Percentiles rank a stretch among this genome's conserved stretches.
phyloP scores from a whole-genome alignment of 345 rosid genomes.

The Kandelia obovata region DNA sequence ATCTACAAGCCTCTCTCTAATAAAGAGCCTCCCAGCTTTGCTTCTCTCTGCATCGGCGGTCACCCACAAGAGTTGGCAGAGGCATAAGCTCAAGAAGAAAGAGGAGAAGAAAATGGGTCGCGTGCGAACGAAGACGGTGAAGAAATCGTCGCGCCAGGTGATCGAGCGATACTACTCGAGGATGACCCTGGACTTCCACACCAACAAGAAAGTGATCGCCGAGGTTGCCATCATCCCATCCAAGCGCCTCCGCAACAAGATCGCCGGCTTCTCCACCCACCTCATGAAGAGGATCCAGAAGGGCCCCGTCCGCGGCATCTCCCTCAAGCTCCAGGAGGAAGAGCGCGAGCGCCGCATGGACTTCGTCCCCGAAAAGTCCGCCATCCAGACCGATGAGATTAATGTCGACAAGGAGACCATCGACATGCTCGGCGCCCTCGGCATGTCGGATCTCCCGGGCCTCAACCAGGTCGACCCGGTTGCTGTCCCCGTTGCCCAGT shows the following conservation, averaged over 20 bases:
- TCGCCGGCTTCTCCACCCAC: conserved; percentile 29
- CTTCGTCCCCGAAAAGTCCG: conserved; percentile 22
- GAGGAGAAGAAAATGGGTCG: conserved; percentile 19
- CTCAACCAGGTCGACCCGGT: conserved; percentile 17
- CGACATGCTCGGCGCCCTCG: conserved; percentile 26
- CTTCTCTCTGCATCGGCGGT: not conserved
- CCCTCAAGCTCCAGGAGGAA: conserved; percentile 27
- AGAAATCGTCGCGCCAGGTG: conserved; percentile 27
- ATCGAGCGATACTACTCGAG: conserved; percentile 25
- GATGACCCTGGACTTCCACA: conserved; percentile 24
- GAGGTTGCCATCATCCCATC: conserved; percentile 28
- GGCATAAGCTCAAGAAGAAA: not conserved
- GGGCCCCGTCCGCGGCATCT: conserved; percentile 29
- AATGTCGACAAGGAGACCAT: conserved; percentile 28
- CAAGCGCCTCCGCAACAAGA: conserved; percentile 28
- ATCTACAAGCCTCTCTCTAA: not conserved
- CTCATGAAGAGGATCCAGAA: conserved; percentile 28
- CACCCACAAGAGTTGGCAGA: not conserved
- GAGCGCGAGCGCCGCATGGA: conserved; percentile 33
- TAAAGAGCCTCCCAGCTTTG: not conserved
- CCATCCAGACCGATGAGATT: conserved; percentile 21
- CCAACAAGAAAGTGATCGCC: conserved; percentile 23
- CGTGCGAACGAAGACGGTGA: conserved; percentile 21
- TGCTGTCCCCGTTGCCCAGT: conserved; percentile 7
- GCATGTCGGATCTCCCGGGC: conserved; percentile 22